phyloP scores from a whole-genome alignment of 352 stramenopile species.

The Globisporangium rhizosaccharum region DNA sequence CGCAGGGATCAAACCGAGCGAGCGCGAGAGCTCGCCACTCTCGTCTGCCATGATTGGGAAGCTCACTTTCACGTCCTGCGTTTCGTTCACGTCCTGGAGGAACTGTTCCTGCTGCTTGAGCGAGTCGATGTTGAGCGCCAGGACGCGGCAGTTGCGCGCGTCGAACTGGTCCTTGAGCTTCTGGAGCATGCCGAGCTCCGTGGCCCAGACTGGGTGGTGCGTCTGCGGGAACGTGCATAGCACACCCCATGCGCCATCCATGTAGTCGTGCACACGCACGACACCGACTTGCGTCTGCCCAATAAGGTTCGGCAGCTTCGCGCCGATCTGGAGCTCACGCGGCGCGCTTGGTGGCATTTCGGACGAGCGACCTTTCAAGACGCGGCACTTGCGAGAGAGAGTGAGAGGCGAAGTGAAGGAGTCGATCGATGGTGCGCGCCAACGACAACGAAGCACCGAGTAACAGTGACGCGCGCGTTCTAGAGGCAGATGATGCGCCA shows the following conservation, averaged over 20 bases:
- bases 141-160: slow-evolving; percentile 59
- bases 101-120: slow-evolving; percentile 44
- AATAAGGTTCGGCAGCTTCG: slow-evolving; percentile 68
- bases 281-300: slow-evolving; percentile 65
- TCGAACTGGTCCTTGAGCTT: slow-evolving; percentile 79
- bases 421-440: background rate
- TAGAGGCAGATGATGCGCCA: background rate
- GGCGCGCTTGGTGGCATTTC: slow-evolving; percentile 23
- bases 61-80: slow-evolving; percentile 66
- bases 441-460: background rate
- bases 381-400: too few species aligned
- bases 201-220: slow-evolving; percentile 71
- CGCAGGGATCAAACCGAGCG: slow-evolving; percentile 42
- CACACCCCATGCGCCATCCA: slow-evolving; percentile 63
- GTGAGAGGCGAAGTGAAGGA: background rate
- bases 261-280: slow-evolving; percentile 66
- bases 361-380: slow-evolving; percentile 6
- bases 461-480: background rate
- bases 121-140: slow-evolving; percentile 43
- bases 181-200: slow-evolving; percentile 72
- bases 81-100: slow-evolving; percentile 74
- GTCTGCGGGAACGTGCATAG: slow-evolving; percentile 67
- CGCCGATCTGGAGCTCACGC: slow-evolving; percentile 54
- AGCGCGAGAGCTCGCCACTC: slow-evolving; percentile 53
- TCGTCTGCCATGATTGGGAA: slow-evolving; percentile 72